Conservation (phyloP, 2,329 filamentous ascomycete genomes). For the Phyllosticta paracitricarpa region DNA sequence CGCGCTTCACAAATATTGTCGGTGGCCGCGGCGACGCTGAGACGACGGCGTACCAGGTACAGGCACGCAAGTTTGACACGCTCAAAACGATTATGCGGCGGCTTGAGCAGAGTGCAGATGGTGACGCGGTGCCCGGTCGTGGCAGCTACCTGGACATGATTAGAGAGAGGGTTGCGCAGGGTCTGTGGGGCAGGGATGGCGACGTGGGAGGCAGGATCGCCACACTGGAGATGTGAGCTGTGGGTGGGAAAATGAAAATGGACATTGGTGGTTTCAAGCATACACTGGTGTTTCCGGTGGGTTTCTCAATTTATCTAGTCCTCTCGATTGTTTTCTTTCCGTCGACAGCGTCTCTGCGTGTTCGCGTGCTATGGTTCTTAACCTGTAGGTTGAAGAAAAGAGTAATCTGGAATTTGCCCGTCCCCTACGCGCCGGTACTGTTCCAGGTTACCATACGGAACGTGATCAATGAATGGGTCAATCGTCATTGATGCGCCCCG, state of each 20-base stretch:
- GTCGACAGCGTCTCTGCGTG: neutral
- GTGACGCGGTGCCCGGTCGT: slow-evolving; percentile 16
- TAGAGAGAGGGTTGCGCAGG: slow-evolving; percentile 31
- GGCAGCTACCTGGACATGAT: slow-evolving; percentile 31
- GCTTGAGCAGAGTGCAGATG: slow-evolving; percentile 27
- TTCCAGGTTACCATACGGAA: no score
- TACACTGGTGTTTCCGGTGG: neutral
- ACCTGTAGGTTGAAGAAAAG: neutral
- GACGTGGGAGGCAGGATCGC: slow-evolving; percentile 36
- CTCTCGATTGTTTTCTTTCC: neutral
- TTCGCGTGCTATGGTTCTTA: neutral
- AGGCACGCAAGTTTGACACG: slow-evolving; percentile 47
- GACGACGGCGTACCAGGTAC: slow-evolving; percentile 47
- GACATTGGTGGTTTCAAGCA: neutral
- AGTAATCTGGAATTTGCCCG: neutral
- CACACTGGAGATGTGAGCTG: slow-evolving; percentile 31
- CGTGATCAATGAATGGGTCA: no score
- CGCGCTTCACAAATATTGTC: slow-evolving; percentile 48
- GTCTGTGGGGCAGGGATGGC: slow-evolving; percentile 31
- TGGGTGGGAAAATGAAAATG: neutral
- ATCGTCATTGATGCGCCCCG: no score
- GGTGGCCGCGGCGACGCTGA: slow-evolving; percentile 48
- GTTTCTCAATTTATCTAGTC: neutral
- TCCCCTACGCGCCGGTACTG: no score
- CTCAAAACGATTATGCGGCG: slow-evolving; percentile 39